Percentiles rank a stretch among this genome's conserved stretches.
Evolutionary conservation across 441 rosid genomes (phyloP).

Genomic region (Croton setiger): DNA sequence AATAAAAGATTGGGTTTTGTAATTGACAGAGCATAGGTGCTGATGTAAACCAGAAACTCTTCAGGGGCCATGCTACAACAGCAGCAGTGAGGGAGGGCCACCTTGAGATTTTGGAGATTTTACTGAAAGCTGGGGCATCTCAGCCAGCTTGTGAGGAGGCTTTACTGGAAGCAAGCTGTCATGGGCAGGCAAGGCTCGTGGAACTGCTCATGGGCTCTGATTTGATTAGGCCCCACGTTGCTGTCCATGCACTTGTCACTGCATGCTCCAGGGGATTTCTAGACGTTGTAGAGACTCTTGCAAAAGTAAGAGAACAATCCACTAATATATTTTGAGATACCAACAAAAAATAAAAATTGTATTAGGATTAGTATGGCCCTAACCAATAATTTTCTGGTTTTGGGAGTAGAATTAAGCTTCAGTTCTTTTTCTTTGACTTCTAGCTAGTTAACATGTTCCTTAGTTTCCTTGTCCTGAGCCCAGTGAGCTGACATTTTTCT

Average conservation of each 20-base stretch:
- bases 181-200: constrained; percentile 59
- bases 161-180: constrained; percentile 74
- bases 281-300: constrained; percentile 65
- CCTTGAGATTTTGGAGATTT: constrained; percentile 73
- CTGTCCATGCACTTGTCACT: constrained; percentile 83
- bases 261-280: constrained; percentile 83
- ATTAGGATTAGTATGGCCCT: background rate
- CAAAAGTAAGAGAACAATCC: constrained; percentile 43
- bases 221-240: constrained; percentile 79
- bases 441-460: no score
- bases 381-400: background rate
- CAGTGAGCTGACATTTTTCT: constrained; percentile 1
- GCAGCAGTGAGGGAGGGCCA: constrained; percentile 92
- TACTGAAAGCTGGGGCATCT: constrained; percentile 86
- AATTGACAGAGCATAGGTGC: constrained; percentile 77
- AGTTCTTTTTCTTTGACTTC: background rate
- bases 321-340: background rate
- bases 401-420: background rate
- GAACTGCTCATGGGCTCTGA: constrained; percentile 85
- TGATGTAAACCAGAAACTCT: constrained; percentile 89
- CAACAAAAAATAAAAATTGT: no score
- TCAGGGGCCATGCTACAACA: constrained; percentile 89
- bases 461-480: no score
- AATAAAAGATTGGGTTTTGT: constrained; percentile 24
- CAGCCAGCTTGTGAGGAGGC: constrained; percentile 98